A percentile compares a stretch with the other conserved stretches of the same genome.
phyloP scores from a whole-genome alignment of 805 yeast genomes.

The Kuraishia piskuri region DNA sequence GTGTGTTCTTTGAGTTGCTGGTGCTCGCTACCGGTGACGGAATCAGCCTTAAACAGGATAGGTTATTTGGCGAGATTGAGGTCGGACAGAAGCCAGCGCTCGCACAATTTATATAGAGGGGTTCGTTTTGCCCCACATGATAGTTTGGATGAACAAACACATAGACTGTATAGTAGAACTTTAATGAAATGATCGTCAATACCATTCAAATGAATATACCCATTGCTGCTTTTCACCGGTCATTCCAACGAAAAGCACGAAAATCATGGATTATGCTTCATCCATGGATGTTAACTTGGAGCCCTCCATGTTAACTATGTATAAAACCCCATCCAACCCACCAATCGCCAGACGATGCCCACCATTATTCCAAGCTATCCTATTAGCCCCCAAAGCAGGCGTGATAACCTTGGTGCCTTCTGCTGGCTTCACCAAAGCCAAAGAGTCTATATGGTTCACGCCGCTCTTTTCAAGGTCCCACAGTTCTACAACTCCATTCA shows the following conservation, averaged over 20 bases:
- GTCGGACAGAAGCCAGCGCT: constrained; percentile 19
- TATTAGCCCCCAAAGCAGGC: constrained; percentile 4
- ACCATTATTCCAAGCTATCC: constrained; percentile 4
- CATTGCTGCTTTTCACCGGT: too few relatives aligned
- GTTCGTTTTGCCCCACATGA: background rate
- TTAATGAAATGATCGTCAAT: background rate
- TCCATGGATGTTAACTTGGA: background rate
- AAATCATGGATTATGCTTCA: too few relatives aligned
- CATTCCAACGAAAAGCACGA: too few relatives aligned
- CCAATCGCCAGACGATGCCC: constrained; percentile 11
- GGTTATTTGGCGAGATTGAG: constrained; percentile 51
- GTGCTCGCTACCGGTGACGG: constrained; percentile 77
- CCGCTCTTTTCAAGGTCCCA: constrained; percentile 27
- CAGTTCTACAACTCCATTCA: constrained; percentile 22
- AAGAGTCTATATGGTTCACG: constrained; percentile 11
- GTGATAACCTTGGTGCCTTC: constrained; percentile 8
- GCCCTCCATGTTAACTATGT: background rate
- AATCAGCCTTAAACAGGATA: constrained; percentile 50
- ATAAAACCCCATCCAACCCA: constrained; percentile 9
- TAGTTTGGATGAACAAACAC: background rate
- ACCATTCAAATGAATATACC: too few relatives aligned
- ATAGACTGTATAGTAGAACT: background rate
- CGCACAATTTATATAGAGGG: constrained; percentile 1
- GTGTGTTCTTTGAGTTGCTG: constrained; percentile 72
- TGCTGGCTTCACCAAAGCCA: constrained; percentile 1